phyloP scores from a whole-genome alignment of 2,329 filamentous ascomycete species.

The Claviceps sp. region DNA sequence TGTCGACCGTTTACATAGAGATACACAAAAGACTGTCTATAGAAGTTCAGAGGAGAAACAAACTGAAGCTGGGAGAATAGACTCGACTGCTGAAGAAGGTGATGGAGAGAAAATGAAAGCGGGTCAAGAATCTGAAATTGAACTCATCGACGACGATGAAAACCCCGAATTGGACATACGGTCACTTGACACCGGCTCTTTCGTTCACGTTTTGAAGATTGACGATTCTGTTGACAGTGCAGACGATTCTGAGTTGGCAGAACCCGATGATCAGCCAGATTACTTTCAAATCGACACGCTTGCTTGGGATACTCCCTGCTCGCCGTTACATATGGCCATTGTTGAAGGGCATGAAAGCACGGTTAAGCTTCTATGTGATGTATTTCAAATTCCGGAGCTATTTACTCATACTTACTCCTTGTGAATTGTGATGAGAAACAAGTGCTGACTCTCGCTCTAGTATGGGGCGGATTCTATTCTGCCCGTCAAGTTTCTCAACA shows the following conservation, averaged over 20 bases:
- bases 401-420: not conserved
- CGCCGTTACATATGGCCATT: slow-evolving; percentile 69
- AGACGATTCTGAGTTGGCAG: slow-evolving; percentile 35
- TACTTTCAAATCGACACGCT: slow-evolving; percentile 65
- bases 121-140: slow-evolving; percentile 25
- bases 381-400: slow-evolving; percentile 14
- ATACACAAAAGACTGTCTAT: not conserved
- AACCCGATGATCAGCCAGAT: slow-evolving; percentile 54
- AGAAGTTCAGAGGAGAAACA: not conserved
- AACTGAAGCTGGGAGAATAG: not conserved
- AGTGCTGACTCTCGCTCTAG: slow-evolving; percentile 15
- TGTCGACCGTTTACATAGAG: slow-evolving; percentile 8
- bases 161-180: slow-evolving; percentile 37
- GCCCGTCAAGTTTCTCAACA: slow-evolving; percentile 53
- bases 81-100: not conserved
- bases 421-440: not conserved
- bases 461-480: slow-evolving; percentile 68
- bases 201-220: slow-evolving; percentile 49
- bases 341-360: slow-evolving; percentile 55
- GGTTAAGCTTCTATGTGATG: slow-evolving; percentile 54
- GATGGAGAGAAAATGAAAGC: slow-evolving; percentile 7
- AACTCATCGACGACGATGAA: slow-evolving; percentile 31
- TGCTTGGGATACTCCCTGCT: slow-evolving; percentile 67
- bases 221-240: slow-evolving; percentile 17
- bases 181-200: slow-evolving; percentile 55